Conservation (phyloP, 2,329 filamentous ascomycete species). For the Penicillium polonicum region DNA sequence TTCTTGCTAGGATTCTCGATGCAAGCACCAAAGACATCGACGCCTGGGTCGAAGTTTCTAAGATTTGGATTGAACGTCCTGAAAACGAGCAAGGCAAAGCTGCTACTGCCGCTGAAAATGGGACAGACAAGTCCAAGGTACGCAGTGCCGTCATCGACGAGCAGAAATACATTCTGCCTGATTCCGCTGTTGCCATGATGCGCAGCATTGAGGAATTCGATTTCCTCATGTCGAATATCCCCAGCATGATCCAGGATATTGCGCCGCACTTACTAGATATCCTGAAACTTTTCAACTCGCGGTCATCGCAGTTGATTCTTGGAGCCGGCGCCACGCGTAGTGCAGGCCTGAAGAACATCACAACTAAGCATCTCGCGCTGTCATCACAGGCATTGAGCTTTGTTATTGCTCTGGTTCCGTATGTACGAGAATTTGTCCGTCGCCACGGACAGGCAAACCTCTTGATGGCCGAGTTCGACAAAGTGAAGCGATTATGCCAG, state of each 20-base stretch:
- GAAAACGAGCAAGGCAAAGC: slow-evolving; percentile 23
- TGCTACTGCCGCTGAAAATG: slow-evolving; percentile 39
- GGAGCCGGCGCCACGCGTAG: slow-evolving; percentile 87
- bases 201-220: slow-evolving; percentile 79
- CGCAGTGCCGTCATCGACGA: slow-evolving; percentile 76
- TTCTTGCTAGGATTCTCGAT: slow-evolving; percentile 56
- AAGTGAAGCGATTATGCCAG: slow-evolving; percentile 75
- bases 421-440: slow-evolving; percentile 86
- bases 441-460: slow-evolving; percentile 61
- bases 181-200: slow-evolving; percentile 78
- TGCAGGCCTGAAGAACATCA: slow-evolving; percentile 92
- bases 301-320: slow-evolving; percentile 92
- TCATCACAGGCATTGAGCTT: slow-evolving; percentile 88
- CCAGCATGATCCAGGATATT: slow-evolving; percentile 83
- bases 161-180: slow-evolving; percentile 80
- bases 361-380: slow-evolving; percentile 88
- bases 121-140: slow-evolving; percentile 59
- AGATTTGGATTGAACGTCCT: slow-evolving; percentile 50
- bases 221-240: slow-evolving; percentile 78
- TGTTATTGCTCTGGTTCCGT: slow-evolving; percentile 80
- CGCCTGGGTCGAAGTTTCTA: slow-evolving; percentile 53
- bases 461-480: slow-evolving; percentile 83
- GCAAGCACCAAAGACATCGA: slow-evolving; percentile 59
- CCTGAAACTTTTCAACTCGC: slow-evolving; percentile 90
- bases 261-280: slow-evolving; percentile 78